These are phyloP conservation scores for Termitomyces sp. DNA, from an alignment of 768 basidiomycete species.

Conservation along the genomic window DNA sequence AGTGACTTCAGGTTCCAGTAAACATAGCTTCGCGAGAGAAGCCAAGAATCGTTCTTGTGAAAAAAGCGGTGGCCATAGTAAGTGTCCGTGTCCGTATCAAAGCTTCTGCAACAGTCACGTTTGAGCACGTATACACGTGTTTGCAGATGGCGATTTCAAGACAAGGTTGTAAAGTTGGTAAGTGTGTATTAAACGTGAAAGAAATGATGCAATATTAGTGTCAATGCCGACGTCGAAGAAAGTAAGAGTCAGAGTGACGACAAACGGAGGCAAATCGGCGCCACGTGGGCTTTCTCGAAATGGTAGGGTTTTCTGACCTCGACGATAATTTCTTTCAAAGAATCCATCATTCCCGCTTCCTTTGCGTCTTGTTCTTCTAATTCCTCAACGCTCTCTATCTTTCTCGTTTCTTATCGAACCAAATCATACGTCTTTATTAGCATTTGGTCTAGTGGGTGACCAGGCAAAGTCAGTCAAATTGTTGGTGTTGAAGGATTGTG, in stretches of 20 bases:
- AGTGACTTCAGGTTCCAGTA: not conserved
- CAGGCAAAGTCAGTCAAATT: constrained; percentile 11
- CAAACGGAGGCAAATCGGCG: constrained; percentile 24
- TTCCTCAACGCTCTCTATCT: not conserved
- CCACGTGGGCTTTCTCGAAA: constrained; percentile 23
- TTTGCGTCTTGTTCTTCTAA: not conserved
- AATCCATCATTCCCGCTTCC: constrained; percentile 4
- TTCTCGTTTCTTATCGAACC: not conserved
- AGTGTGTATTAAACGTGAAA: not conserved
- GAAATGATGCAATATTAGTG: not conserved
- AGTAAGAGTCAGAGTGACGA: not conserved
- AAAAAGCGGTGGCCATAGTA: not conserved
- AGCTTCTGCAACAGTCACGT: not conserved
- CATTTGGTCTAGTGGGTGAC: constrained; percentile 7
- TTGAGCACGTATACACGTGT: not conserved
- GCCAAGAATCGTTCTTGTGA: not conserved
- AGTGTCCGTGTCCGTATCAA: not conserved
- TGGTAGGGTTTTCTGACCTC: constrained; percentile 9
- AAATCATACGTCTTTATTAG: not conserved
- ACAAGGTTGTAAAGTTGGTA: not conserved
- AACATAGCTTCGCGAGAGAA: not conserved
- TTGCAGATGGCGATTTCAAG: not conserved
- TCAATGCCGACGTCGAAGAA: not conserved
- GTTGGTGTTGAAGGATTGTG: constrained; percentile 2
- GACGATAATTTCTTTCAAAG: constrained; percentile 7